phyloP scores from a whole-genome alignment of 2,329 filamentous ascomycete genomes.

The Huntiella decipiens region DNA sequence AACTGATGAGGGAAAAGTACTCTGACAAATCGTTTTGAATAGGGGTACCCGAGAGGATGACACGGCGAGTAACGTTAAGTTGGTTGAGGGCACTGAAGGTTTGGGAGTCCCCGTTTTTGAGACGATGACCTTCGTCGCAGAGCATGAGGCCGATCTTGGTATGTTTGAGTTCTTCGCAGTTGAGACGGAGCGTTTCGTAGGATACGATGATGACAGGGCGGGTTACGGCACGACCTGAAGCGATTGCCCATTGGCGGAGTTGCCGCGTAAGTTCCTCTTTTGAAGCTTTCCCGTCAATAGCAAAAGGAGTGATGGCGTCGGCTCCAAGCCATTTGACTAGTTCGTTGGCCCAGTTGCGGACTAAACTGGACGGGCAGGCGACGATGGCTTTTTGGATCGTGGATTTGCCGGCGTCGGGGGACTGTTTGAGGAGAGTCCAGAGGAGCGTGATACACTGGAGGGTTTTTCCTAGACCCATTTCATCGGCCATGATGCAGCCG shows the following conservation, averaged over 20 bases:
- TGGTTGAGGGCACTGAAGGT: constrained; percentile 84
- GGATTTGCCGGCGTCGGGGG: constrained; percentile 78
- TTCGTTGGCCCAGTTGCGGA: constrained; percentile 96
- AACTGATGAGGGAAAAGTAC: constrained; percentile 90
- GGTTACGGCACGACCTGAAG: constrained; percentile 73
- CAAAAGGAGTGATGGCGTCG: constrained; percentile 81
- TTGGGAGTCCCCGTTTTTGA: constrained; percentile 93
- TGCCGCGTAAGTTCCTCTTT: constrained; percentile 86
- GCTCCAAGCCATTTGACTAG: constrained; percentile 89
- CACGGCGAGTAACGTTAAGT: constrained; percentile 73
- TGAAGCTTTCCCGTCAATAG: constrained; percentile 86
- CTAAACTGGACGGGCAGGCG: constrained; percentile 86
- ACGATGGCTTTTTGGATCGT: constrained; percentile 96
- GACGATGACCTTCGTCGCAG: constrained; percentile 86
- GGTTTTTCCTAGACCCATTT: constrained; percentile 96
- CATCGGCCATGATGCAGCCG: constrained; percentile 98
- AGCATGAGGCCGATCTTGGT: constrained; percentile 82
- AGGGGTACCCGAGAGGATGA: constrained; percentile 89
- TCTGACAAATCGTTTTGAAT: constrained; percentile 98
- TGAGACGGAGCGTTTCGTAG: constrained; percentile 83
- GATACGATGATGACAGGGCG: constrained; percentile 93
- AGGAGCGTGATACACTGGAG: constrained; percentile 90
- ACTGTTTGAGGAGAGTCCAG: constrained; percentile 94
- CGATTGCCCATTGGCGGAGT: constrained; percentile 84
- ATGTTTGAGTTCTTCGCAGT: constrained; percentile 75